phyloP scores from a whole-genome alignment of 2,329 filamentous ascomycete species.

The Colletotrichum sansevieriae region DNA sequence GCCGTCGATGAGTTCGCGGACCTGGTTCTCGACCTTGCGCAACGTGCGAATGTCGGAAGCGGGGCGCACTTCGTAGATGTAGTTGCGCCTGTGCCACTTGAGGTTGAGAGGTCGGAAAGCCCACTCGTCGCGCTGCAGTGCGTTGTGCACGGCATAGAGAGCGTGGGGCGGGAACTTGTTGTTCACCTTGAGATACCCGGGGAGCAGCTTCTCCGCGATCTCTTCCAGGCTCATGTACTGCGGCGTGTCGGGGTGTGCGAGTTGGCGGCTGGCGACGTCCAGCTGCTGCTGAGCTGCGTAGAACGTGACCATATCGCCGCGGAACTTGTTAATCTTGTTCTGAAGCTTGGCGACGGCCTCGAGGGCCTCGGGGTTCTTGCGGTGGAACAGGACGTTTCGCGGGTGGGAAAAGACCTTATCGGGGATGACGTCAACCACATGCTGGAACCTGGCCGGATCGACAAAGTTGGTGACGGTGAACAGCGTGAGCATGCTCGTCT shows the following conservation, averaged over 20 bases:
- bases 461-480: constrained; percentile 66
- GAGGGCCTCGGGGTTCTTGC: constrained; percentile 22
- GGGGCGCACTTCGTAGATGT: constrained; percentile 57
- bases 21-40: constrained; percentile 62
- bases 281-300: constrained; percentile 63
- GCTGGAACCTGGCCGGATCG: constrained; percentile 55
- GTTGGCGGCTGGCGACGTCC: constrained; percentile 58
- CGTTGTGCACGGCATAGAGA: constrained; percentile 78
- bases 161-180: constrained; percentile 59
- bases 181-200: constrained; percentile 50
- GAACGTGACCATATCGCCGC: constrained; percentile 55
- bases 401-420: constrained; percentile 29
- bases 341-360: constrained; percentile 53
- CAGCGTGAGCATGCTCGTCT: constrained; percentile 56
- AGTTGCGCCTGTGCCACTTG: constrained; percentile 42
- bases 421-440: constrained; percentile 45
- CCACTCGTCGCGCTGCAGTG: constrained; percentile 70
- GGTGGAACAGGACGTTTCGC: constrained; percentile 39
- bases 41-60: constrained; percentile 62
- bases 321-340: constrained; percentile 62
- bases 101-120: constrained; percentile 69
- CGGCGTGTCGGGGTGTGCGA: constrained; percentile 54
- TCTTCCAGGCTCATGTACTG: constrained; percentile 65
- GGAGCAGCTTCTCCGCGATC: constrained; percentile 61
- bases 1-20: constrained; percentile 67